Evolutionary conservation across 1,139 yeast species (phyloP), one percentile per base, ranked within the genome.

Genomic region (Pichia sp.): DNA sequence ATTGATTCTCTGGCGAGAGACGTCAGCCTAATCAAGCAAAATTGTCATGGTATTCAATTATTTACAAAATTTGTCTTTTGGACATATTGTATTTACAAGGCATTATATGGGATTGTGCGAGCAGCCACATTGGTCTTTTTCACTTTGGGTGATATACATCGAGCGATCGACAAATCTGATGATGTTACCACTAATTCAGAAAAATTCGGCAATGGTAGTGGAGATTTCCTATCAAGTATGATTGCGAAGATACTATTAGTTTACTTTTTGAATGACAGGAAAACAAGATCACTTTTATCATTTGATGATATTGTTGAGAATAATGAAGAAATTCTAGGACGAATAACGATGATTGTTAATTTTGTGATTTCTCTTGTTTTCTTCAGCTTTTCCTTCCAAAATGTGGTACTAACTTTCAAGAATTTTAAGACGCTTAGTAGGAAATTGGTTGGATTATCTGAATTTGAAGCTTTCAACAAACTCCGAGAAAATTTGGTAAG

Each of bases 151-250:
- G 40, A 11, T 5, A 36, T 36, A 8, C 40, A 36, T 13, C 7
- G 40, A 13, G 15, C 52, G 49, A 53, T 30, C 42, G 58, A 38
- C 8, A 5, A 16, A 23, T 8, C 5, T 10, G 47, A 50, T 10
- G 47, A 59, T 8, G 58, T 59, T 8, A 61, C 70, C 29, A 70
- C 74, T 46, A 19, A 50, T 2, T 50, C 19, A 43, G 49, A 53
- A 23, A 43, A 60, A 26, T 57, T 57, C 13, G 49, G 53, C 43
- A 56, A 60, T 26, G 60, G 63, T 11, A 64, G 72, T 45, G 73
- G 77, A 47, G 88, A 85, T 70, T 85, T 88, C 2, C 67, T 84
- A 47, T 87, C 90, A 0, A 79, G 80, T n/a, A 82, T 90, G 0
- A 58, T 85, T 30, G 82, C 89, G 3, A 81, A 79, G 54, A 53